Conservation (phyloP, 139 green algal genomes). For the Ettlia oleoabundans region DNA sequence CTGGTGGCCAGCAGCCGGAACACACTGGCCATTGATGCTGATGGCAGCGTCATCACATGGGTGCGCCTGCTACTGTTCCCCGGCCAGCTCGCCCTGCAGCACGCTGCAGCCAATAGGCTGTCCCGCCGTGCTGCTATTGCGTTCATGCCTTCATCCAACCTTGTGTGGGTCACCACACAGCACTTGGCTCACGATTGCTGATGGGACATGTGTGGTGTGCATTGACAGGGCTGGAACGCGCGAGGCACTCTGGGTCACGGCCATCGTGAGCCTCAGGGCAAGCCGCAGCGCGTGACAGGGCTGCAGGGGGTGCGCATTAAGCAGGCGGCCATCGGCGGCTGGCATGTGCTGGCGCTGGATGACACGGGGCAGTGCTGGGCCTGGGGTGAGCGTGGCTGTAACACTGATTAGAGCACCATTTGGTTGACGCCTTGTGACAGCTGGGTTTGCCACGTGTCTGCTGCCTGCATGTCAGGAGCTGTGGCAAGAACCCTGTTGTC, state of each 20-base stretch:
- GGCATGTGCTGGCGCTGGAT: conserved; percentile 87
- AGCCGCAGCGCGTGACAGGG: conserved; percentile 68
- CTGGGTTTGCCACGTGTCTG: no score
- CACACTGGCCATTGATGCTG: conserved; percentile 77
- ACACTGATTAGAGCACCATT: no score
- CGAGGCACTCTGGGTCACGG: conserved; percentile 83
- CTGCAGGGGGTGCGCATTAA: conserved; percentile 69
- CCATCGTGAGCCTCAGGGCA: conserved; percentile 62
- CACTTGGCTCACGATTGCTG: not conserved
- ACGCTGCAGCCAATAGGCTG: not conserved
- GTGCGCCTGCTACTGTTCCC: not conserved
- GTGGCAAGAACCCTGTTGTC: no score
- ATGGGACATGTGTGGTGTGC: no score
- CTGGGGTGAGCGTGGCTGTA: conserved; percentile 70
- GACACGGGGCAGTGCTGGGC: conserved; percentile 53
- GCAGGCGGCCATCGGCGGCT: conserved; percentile 91
- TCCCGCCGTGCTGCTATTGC: not conserved
- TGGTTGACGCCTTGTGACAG: no score
- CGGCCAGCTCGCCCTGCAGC: not conserved
- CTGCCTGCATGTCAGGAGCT: no score
- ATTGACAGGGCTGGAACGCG: conserved; percentile 79
- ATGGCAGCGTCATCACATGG: conserved; percentile 76
- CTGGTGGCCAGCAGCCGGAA: conserved; percentile 68
- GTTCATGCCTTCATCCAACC: no score
- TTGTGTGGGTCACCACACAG: not conserved